Evolutionary conservation across 75 land plant genomes (phyloP).

Genomic region (Sequoia sempervirens): DNA sequence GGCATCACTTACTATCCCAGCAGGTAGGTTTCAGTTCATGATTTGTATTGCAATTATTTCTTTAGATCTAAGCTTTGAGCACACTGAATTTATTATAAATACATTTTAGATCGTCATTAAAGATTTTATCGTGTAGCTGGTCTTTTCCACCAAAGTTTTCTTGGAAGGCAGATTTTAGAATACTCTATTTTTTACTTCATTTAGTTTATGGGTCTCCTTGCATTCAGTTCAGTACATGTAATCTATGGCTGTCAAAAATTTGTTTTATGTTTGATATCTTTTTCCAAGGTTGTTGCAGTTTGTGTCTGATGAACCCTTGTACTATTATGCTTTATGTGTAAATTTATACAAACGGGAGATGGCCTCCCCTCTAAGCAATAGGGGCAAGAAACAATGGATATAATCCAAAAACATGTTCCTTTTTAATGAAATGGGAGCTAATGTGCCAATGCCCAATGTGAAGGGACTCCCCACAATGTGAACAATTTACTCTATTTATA

Average conservation of each 20-base stretch:
- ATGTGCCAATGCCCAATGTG: not conserved
- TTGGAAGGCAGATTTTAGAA: not conserved
- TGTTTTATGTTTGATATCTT: not conserved
- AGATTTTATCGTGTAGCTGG: not conserved
- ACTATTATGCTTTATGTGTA: not conserved
- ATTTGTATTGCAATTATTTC: not conserved
- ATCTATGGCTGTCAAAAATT: not conserved
- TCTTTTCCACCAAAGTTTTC: not conserved
- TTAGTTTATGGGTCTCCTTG: not conserved
- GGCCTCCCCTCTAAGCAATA: not conserved
- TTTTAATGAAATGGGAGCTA: not conserved
- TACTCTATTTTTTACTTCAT: not conserved
- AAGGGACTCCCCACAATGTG: not conserved
- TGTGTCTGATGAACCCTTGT: not conserved
- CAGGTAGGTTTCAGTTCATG: conserved; percentile 31
- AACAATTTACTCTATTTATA: not conserved
- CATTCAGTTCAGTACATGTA: not conserved
- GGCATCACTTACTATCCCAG: conserved; percentile 86
- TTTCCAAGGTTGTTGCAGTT: not conserved
- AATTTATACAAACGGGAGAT: not conserved
- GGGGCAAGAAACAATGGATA: not conserved
- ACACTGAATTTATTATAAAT: not conserved
- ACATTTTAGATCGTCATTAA: not conserved
- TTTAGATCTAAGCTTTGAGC: not conserved
- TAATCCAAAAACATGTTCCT: not conserved